Percentiles rank a stretch among this genome's conserved stretches.
Evolutionary conservation across 805 yeast species (phyloP).

Genomic region (Candida takata): DNA sequence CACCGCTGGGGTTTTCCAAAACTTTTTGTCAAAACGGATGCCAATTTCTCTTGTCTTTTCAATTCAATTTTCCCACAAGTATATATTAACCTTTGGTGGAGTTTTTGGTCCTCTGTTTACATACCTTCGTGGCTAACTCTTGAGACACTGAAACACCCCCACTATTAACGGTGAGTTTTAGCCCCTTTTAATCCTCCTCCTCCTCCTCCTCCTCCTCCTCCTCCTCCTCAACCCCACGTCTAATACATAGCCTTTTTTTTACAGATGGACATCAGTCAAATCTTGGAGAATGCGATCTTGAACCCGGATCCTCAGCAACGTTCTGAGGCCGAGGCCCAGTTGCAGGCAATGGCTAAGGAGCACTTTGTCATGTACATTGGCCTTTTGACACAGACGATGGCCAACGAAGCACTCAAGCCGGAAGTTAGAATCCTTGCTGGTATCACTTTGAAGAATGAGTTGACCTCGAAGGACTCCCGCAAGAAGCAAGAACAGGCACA

Average conservation of each 20-base stretch:
- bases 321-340: slow-evolving; percentile 70
- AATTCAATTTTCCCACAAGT: too few species aligned
- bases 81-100: too few species aligned
- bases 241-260: background rate
- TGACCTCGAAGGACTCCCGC: slow-evolving; percentile 71
- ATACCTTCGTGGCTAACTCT: too few species aligned
- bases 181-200: too few species aligned
- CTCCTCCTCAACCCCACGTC: background rate
- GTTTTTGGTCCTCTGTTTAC: too few species aligned
- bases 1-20: too few species aligned
- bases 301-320: slow-evolving; percentile 61
- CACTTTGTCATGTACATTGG: slow-evolving; percentile 72
- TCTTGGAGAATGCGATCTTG: slow-evolving; percentile 75
- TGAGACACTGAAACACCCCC: too few species aligned
- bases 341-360: slow-evolving; percentile 61
- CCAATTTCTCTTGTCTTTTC: too few species aligned
- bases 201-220: background rate
- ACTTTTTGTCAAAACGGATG: too few species aligned
- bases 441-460: slow-evolving; percentile 77
- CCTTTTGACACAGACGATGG: slow-evolving; percentile 63
- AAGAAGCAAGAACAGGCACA: slow-evolving; percentile 52
- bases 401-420: slow-evolving; percentile 51
- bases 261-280: slow-evolving; percentile 50
- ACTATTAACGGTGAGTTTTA: too few species aligned
- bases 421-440: slow-evolving; percentile 94